Evolutionary conservation across 345 rosid genomes (phyloP).

Genomic region (Melaleuca quinquenervia): DNA sequence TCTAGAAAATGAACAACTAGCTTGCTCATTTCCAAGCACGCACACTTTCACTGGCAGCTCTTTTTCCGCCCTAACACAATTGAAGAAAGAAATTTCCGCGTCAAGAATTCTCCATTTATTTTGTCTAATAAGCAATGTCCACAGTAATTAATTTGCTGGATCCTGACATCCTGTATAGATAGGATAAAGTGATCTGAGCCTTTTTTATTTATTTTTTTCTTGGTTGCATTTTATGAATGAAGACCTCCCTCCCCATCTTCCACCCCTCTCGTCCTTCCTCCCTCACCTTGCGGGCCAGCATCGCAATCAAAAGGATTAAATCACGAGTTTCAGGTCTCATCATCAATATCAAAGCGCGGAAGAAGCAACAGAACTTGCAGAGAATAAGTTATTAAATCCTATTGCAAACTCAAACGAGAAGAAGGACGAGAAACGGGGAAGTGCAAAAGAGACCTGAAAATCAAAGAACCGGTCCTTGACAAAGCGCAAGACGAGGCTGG

Average conservation of each 20-base stretch:
- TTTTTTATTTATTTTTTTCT: not conserved
- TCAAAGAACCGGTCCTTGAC: constrained; percentile 54
- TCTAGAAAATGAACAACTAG: not conserved
- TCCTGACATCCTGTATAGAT: not conserved
- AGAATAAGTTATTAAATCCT: not conserved
- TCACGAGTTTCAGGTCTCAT: not conserved
- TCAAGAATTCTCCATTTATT: not conserved
- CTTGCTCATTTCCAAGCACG: not conserved
- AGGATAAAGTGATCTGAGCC: not conserved
- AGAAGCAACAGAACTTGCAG: not conserved
- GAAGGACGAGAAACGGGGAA: not conserved
- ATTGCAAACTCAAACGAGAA: not conserved
- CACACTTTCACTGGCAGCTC: not conserved
- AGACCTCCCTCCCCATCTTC: not conserved
- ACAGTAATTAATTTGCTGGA: not conserved
- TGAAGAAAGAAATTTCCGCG: not conserved
- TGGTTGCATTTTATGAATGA: too few species aligned
- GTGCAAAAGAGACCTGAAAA: constrained; percentile 29
- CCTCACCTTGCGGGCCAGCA: too few species aligned
- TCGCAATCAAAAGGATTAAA: too few species aligned
- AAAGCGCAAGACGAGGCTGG: constrained; percentile 48
- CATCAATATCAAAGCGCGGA: not conserved
- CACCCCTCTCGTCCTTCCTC: not conserved
- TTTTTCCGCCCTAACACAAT: not conserved
- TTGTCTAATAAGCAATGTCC: not conserved